Evolutionary conservation across 148 eudicot species (phyloP), one percentile per base, ranked within the genome.

Genomic region (Drosera capensis): DNA sequence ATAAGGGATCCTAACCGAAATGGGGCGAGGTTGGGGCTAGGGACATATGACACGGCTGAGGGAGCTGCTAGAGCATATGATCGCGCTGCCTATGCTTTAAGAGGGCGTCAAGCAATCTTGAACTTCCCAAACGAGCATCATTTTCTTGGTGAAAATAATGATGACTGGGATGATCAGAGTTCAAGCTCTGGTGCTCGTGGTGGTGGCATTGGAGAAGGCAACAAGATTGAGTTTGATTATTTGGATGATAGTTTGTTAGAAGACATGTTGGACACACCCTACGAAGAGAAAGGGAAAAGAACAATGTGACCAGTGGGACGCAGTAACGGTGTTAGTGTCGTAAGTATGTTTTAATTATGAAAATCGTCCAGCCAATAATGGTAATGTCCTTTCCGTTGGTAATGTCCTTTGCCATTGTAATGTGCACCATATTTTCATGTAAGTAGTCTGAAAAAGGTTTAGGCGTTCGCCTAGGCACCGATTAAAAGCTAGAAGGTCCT

Each of bases 41-140:
- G 74, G 20, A 69, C 74, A 0, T 69, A 45, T 31, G 60, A 51
- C 29, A 64, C 74, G 0, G 63, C 70, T 0, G 74, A 64, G 43
- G 74, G 56, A 15, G 74, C 74, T 0, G 74, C 74, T 13, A 41
- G 70, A 22, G 74, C 74, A 11, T 64, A 69, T 21, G 74, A 69
- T 28, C 52, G 62, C 18, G 70, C 66, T 0, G 74, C 70, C 0
- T 69, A 41, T 14, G 13, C 48, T 6, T 42, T 69, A 9, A 64
- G 74, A 55, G 74, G 70, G 21, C 66, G 59, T 22, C 57, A 64
- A n/a, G 74, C 74, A 9, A 69, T 69, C 17, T 51, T 69, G 2
- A 69, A 69, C 8, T 69, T 69, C 29, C 70, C 74, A 5, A 57
- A 69, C 30, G 73, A 68, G 7, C 64, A 55, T 35, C 49, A 54